A percentile compares a stretch with the other conserved stretches of the same genome.
Conservation (phyloP, 192 early-diverging fungal genomes). For the Rhizoclosmatium sp. region DNA sequence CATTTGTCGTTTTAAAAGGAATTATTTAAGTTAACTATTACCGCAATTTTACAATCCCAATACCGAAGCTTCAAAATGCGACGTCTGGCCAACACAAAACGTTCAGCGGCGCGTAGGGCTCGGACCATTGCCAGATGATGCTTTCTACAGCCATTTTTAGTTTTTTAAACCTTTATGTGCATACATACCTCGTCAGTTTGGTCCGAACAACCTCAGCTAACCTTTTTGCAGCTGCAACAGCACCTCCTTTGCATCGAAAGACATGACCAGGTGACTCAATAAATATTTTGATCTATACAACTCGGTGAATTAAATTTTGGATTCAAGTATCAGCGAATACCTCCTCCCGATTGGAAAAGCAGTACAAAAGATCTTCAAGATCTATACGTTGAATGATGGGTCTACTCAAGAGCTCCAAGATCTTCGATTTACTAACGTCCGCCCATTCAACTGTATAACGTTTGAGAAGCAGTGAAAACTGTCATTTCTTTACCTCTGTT, state of each 20-base stretch:
- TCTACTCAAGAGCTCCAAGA: slow-evolving; percentile 16
- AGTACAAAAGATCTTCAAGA: slow-evolving; percentile 13
- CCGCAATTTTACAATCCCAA: neutral
- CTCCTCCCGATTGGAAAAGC: slow-evolving; percentile 22
- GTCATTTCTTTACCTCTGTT: neutral
- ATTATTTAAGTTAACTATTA: neutral
- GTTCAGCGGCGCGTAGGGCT: neutral
- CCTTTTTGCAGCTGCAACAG: neutral
- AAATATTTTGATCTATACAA: slow-evolving; percentile 2
- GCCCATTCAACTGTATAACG: slow-evolving; percentile 29
- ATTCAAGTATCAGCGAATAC: neutral
- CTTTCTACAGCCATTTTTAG: neutral
- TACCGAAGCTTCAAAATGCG: slow-evolving; percentile 9
- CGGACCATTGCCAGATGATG: slow-evolving; percentile 12
- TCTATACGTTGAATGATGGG: slow-evolving; percentile 9
- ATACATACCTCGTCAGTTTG: slow-evolving; percentile 9
- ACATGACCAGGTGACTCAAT: neutral
- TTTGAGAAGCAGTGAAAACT: neutral
- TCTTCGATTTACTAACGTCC: slow-evolving; percentile 2
- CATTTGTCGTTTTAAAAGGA: neutral
- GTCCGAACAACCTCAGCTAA: neutral
- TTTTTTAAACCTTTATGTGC: neutral
- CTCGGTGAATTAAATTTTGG: neutral
- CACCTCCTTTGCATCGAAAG: slow-evolving; percentile 28
- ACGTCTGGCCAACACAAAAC: neutral